These are phyloP conservation scores for Hysterium pulicare DNA, from an alignment of 2,329 filamentous ascomycete species.

Conservation along the genomic window DNA sequence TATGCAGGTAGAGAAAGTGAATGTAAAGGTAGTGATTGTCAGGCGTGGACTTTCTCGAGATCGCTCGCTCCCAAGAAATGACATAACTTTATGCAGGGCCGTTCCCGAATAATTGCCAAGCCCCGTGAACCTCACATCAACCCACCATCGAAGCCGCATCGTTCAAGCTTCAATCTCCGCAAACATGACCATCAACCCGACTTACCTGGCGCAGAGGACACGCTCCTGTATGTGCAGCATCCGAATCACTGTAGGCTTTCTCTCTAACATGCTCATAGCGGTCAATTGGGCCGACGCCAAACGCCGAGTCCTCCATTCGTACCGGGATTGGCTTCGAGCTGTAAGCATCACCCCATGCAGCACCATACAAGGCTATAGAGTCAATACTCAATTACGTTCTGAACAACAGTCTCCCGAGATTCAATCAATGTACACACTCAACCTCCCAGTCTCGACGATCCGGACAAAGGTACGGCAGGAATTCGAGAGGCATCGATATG, in stretches of 20 bases:
- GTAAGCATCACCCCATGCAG: slow-evolving; percentile 58
- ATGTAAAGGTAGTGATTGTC: not conserved
- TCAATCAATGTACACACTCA: slow-evolving; percentile 94
- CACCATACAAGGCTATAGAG: slow-evolving; percentile 1
- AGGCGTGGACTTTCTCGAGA: not conserved
- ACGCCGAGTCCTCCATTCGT: slow-evolving; percentile 79
- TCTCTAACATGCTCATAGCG: slow-evolving; percentile 54
- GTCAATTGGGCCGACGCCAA: slow-evolving; percentile 87
- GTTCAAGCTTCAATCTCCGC: slow-evolving; percentile 26
- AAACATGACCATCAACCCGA: slow-evolving; percentile 81
- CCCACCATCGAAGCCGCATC: slow-evolving; percentile 28
- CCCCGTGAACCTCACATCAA: slow-evolving; percentile 10
- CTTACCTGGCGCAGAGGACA: slow-evolving; percentile 69
- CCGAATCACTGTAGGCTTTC: slow-evolving; percentile 11
- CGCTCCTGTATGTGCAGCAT: slow-evolving; percentile 43
- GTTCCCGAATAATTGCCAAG: slow-evolving; percentile 19
- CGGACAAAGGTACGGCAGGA: slow-evolving; percentile 94
- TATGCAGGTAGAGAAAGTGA: too few species aligned
- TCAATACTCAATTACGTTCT: not conserved
- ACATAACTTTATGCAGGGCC: not conserved
- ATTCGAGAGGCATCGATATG: slow-evolving; percentile 92
- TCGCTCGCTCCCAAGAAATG: not conserved
- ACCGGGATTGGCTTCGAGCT: slow-evolving; percentile 93
- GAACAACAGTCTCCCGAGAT: slow-evolving; percentile 82
- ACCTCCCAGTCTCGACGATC: slow-evolving; percentile 80